Conservation (phyloP, 805 yeast genomes). For the Lipomyces starkeyi region DNA sequence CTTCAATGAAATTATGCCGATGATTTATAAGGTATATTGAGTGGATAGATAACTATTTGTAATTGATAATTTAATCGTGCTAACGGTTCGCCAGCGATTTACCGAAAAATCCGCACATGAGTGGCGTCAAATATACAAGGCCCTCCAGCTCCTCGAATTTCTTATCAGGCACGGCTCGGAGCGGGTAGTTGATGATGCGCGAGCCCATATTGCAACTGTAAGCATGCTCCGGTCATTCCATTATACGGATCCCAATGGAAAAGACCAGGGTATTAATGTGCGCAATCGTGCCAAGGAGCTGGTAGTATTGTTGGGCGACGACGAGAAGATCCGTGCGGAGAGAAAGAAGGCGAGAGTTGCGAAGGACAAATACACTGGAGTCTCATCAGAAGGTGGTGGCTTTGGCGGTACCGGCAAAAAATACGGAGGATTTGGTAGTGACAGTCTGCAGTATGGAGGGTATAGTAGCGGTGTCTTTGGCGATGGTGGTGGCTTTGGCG, state of each 20-base stretch:
- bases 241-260: slow-evolving; percentile 89
- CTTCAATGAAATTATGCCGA: slow-evolving; percentile 55
- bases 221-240: slow-evolving; percentile 92
- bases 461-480: slow-evolving; percentile 49
- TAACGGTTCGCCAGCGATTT: slow-evolving; percentile 69
- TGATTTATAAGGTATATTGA: slow-evolving; percentile 47
- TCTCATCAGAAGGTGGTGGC: slow-evolving; percentile 52
- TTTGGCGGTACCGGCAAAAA: slow-evolving; percentile 47
- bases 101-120: slow-evolving; percentile 95
- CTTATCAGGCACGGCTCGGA: slow-evolving; percentile 91
- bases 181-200: slow-evolving; percentile 91
- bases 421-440: slow-evolving; percentile 47
- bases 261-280: slow-evolving; percentile 95
- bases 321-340: slow-evolving; percentile 75
- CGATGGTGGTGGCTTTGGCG: slow-evolving; percentile 49
- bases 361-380: slow-evolving; percentile 81
- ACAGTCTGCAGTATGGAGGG: slow-evolving; percentile 45
- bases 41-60: background rate
- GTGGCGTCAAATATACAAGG: slow-evolving; percentile 98
- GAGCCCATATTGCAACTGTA: slow-evolving; percentile 79
- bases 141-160: slow-evolving; percentile 89
- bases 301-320: slow-evolving; percentile 74
- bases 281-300: slow-evolving; percentile 87
- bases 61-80: background rate
- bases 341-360: slow-evolving; percentile 90